Percentiles rank a stretch among this genome's conserved stretches.
Conservation (phyloP, 163 green algal species). For the Scenedesmus sp. region DNA sequence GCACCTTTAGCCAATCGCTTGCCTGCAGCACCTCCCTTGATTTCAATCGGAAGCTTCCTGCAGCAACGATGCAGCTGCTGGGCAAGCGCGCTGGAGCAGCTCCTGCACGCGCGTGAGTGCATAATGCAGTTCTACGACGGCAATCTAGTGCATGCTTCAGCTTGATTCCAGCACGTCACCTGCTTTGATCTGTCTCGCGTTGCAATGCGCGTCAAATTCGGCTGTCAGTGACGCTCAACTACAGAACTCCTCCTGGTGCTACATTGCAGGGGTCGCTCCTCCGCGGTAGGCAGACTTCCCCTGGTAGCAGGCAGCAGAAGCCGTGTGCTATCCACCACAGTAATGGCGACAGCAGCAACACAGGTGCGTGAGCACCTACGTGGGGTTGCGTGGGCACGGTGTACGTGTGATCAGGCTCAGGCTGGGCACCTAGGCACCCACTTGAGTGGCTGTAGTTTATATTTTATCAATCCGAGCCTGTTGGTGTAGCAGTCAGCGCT, state of each 20-base stretch:
- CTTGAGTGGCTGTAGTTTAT: background rate
- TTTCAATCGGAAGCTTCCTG: background rate
- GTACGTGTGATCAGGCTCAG: background rate
- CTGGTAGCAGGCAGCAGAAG: background rate
- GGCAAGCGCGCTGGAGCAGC: conserved; percentile 14
- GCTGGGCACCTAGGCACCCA: background rate
- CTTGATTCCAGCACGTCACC: background rate
- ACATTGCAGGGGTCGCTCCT: background rate
- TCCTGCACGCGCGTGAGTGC: conserved; percentile 4
- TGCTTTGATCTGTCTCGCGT: background rate
- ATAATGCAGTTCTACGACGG: background rate
- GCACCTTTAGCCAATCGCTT: background rate
- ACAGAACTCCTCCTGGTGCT: background rate
- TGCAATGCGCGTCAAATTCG: background rate
- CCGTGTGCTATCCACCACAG: background rate
- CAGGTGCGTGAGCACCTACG: background rate
- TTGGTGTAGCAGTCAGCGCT: background rate
- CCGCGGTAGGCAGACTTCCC: background rate
- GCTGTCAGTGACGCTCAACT: conserved; percentile 7
- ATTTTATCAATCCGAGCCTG: background rate
- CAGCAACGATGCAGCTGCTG: conserved; percentile 14
- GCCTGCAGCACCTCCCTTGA: background rate
- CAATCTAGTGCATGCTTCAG: background rate
- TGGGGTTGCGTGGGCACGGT: background rate
- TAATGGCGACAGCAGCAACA: background rate